Evolutionary conservation across 495 filamentous ascomycete species (phyloP), one percentile per base, ranked within the genome.

Genomic region (Cairneyella variabilis): DNA sequence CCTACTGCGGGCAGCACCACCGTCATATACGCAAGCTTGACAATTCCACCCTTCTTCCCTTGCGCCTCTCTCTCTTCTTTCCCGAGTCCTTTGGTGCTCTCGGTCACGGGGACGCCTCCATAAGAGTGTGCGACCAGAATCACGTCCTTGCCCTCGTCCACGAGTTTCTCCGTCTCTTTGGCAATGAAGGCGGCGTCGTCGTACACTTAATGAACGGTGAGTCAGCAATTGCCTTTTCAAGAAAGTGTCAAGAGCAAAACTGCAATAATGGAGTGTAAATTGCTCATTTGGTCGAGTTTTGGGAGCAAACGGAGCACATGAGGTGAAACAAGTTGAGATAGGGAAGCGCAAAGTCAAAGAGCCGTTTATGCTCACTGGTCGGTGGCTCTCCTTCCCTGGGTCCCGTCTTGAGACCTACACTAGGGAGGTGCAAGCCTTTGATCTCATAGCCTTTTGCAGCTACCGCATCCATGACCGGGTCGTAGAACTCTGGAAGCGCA

Each of bases 1-100:
- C 67, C 67, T 8, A 63, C 47, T 0, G 45, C n/a, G 5, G 51
- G 37, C 4, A 67, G 38, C 10, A 67, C 21, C 14, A 57, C 48
- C 3, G 62, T 67, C 40, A 71, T 69, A 49, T 75, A 77, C 3
- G 70, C 51, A 22, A 79, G 30, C 28, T 67, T 62, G 2, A 71
- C 46, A 4, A 79, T 62, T 0, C 73, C 71, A 0, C 67, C 66
- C 28, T 64, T 59, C 40, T 70, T 63, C 1, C 72, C 74, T 53
- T 70, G 39, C 18, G 60, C 59, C 22, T 69, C 55, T 34, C 76
- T 63, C 8, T 69, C 72, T 14, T 58, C 42, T 45, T 71, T 71
- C 4, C 66, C 62, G 16, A 77, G 53, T 21, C 70, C 71, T 39
- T 73, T 69, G 10, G 27, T 36, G 36, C 38, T 28, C 23, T 60